These are phyloP conservation scores for Boletales sp. DNA, from an alignment of 768 basidiomycete species.

Conservation along the genomic window DNA sequence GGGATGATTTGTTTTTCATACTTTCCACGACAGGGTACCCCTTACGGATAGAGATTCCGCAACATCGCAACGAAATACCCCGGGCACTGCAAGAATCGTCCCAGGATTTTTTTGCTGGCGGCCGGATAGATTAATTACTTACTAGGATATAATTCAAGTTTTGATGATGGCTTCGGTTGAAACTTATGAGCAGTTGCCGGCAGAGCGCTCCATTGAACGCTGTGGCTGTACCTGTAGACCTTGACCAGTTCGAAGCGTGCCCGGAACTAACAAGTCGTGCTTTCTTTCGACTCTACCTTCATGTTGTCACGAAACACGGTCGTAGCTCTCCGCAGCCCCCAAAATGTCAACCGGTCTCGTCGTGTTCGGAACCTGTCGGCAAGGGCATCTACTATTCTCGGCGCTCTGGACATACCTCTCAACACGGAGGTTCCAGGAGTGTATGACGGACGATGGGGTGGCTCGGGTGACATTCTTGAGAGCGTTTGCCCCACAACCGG, in stretches of 20 bases:
- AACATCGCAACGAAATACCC: conserved; percentile 28
- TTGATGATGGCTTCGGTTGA: no score
- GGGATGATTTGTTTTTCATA: conserved; percentile 11
- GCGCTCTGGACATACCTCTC: conserved; percentile 56
- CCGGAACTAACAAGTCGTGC: no score
- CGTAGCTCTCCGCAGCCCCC: conserved; percentile 7
- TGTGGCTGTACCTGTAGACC: conserved; percentile 19
- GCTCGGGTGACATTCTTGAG: conserved; percentile 63
- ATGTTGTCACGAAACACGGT: conserved; percentile 25
- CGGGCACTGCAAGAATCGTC: conserved; percentile 10
- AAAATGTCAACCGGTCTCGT: conserved; percentile 13
- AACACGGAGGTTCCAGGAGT: conserved; percentile 65
- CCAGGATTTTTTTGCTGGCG: background rate
- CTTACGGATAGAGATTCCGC: conserved; percentile 13
- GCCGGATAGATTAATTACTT: conserved; percentile 1
- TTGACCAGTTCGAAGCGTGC: no score
- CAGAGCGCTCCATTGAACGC: background rate
- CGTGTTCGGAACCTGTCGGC: conserved; percentile 52
- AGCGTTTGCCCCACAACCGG: conserved; percentile 86
- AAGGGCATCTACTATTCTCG: conserved; percentile 66
- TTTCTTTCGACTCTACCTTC: background rate
- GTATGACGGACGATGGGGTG: conserved; percentile 81
- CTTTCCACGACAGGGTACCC: conserved; percentile 30
- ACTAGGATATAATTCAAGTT: no score
- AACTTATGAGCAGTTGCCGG: no score